These are phyloP conservation scores for Rhizopogon sp. DNA, from an alignment of 768 basidiomycete species.

Conservation along the genomic window DNA sequence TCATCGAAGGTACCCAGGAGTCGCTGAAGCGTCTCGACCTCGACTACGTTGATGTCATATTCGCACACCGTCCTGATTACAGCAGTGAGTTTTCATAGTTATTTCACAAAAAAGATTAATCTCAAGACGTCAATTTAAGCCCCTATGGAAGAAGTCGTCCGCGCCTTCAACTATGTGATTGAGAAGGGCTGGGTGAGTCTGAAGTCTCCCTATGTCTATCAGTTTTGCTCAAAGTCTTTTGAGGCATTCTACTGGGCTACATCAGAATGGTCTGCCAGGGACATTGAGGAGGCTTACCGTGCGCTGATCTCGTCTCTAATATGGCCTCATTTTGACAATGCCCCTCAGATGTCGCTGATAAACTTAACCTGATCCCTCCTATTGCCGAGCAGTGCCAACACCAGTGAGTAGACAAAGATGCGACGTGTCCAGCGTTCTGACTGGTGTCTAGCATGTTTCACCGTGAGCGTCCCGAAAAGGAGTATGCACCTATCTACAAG, in stretches of 20 bases:
- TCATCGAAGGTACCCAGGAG: constrained; percentile 51
- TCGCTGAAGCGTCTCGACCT: constrained; percentile 46
- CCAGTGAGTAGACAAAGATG: constrained; percentile 22
- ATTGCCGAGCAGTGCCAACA: constrained; percentile 50
- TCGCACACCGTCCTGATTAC: constrained; percentile 47
- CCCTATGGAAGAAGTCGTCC: constrained; percentile 51
- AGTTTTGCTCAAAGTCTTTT: not conserved
- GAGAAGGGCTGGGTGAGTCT: constrained; percentile 39
- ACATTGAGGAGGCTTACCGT: constrained; percentile 43
- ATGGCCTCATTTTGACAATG: not conserved
- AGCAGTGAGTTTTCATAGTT: constrained; percentile 18
- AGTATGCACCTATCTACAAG: constrained; percentile 42
- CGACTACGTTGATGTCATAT: constrained; percentile 47
- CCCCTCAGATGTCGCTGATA: constrained; percentile 40
- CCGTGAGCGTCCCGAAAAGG: constrained; percentile 50
- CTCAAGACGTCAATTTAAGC: constrained; percentile 15
- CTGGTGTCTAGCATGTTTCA: constrained; percentile 38
- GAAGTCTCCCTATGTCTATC: not conserved
- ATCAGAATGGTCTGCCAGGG: constrained; percentile 50
- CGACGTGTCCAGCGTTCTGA: not conserved
- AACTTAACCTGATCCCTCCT: constrained; percentile 44
- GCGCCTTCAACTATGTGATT: constrained; percentile 53
- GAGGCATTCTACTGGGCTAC: constrained; percentile 45
- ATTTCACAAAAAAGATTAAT: not conserved
- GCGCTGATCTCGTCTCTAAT: not conserved